Percentiles rank a stretch among this genome's conserved stretches.
Evolutionary conservation across 2,329 filamentous ascomycete genomes (phyloP).

Genomic region (Helotiales sp.): DNA sequence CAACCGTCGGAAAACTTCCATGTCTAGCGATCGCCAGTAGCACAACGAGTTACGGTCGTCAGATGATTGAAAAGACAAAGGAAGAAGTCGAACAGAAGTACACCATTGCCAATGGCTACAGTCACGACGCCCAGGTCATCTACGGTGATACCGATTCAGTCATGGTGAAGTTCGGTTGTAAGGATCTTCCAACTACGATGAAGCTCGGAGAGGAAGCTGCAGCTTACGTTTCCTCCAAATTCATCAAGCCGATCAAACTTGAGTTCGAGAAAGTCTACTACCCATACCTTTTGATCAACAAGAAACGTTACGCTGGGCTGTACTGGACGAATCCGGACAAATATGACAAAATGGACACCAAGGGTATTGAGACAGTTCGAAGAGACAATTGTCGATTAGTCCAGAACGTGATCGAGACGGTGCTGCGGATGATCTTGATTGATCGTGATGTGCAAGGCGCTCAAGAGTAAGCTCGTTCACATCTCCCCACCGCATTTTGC

Average conservation of each 20-base stretch:
- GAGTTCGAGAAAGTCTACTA: slow-evolving; percentile 99
- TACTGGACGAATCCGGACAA: slow-evolving; percentile 96
- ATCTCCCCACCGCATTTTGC: slow-evolving; percentile 6
- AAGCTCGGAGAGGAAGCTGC: slow-evolving; percentile 93
- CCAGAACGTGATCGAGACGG: slow-evolving; percentile 96
- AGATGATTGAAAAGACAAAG: slow-evolving; percentile 99
- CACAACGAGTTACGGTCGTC: slow-evolving; percentile 93
- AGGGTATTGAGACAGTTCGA: slow-evolving; percentile 97
- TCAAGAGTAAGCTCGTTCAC: slow-evolving; percentile 73
- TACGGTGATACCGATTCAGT: slow-evolving; percentile 99
- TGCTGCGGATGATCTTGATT: slow-evolving; percentile 92
- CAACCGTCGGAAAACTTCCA: slow-evolving; percentile 92
- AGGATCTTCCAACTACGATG: slow-evolving; percentile 87
- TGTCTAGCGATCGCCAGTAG: slow-evolving; percentile 95
- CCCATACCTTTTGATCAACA: slow-evolving; percentile 98
- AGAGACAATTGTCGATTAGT: slow-evolving; percentile 95
- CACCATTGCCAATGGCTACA: slow-evolving; percentile 91
- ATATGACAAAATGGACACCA: slow-evolving; percentile 99
- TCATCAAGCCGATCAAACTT: slow-evolving; percentile 95
- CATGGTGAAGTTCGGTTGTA: slow-evolving; percentile 98
- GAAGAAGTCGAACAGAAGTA: slow-evolving; percentile 91
- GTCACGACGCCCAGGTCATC: slow-evolving; percentile 93
- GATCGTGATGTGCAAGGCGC: slow-evolving; percentile 89
- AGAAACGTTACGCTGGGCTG: slow-evolving; percentile 97
- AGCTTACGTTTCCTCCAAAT: slow-evolving; percentile 85